A percentile compares a stretch with the other conserved stretches of the same genome.
Conservation (phyloP, 2,329 filamentous ascomycete genomes). For the Rhexocercosporidium sp. region DNA sequence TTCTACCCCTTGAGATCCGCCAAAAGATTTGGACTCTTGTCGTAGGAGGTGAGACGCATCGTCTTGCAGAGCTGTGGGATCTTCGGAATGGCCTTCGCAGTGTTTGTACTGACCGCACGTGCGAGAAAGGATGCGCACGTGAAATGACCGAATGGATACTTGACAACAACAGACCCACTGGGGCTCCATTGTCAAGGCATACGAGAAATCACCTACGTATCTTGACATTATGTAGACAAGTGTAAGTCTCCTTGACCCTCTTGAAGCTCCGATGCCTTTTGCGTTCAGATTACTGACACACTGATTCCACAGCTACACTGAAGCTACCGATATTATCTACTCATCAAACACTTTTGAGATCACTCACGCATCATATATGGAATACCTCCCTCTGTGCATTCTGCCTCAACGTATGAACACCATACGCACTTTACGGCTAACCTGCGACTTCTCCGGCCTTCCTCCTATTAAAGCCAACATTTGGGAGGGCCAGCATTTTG, state of each 20-base stretch:
- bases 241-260: background rate
- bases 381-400: constrained; percentile 1
- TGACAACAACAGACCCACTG: background rate
- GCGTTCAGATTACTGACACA: background rate
- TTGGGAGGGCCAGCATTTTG: background rate
- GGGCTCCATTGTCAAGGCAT: background rate
- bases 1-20: background rate
- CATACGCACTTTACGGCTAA: background rate
- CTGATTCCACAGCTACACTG: background rate
- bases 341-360: background rate
- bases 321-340: background rate
- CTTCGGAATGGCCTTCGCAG: background rate
- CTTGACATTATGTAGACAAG: constrained; percentile 4
- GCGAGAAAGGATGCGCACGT: background rate
- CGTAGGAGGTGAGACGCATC: background rate
- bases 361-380: background rate
- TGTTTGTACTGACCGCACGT: background rate
- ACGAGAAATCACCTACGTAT: background rate
- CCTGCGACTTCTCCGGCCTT: background rate
- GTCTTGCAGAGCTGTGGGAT: background rate
- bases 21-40: background rate
- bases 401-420: background rate
- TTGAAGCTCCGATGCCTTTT: background rate
- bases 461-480: background rate
- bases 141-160: background rate